Base-by-base conservation (phyloP, 1,284 basidiomycete species). In the Inonotus hispidus region DNA sequence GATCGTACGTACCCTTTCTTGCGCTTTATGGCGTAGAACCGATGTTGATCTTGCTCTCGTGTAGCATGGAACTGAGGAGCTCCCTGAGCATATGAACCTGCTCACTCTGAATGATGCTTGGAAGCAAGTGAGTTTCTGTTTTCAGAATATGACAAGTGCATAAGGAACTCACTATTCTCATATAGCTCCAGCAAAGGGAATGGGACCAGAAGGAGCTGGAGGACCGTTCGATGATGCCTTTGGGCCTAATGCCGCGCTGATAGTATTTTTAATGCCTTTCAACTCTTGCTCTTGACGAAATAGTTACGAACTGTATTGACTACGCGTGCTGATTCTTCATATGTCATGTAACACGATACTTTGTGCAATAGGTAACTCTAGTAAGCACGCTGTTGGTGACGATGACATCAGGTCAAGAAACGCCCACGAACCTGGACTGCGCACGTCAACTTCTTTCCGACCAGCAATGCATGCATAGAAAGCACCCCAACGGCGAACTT, bases 81-180 rank as follows among this genome's bases (percentile, higher is more conserved):
- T 82, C 47, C 87, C 87, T 11, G 83, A 89, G 65, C 87, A 92
- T 66, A 91, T 92, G 87, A 90, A 92, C 68, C 72, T 92, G 23
- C 68, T 91, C n/a, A 77, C 85, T 14, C 74, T 74, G 13, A 60
- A 70, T 8, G 82, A 87, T 53, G 87, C 87, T 19, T 68, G 76
- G 16, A 72, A 74, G 59, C 85, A 88, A 69, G 88, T 87, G 64
- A 62, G 82, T 75, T 29, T 8, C 13, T 27, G 11, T 59, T 25
- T 56, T 7, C 16, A 11, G 38, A 45, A 14, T 27, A 14, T 19
- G n/a, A 10, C 10, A 19, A 23, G 11, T 16, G 38, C 14, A n/a
- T 25, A 21, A 37, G 10, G 23, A 21, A 49, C 41, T 58, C 19
- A 47, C 21, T 2, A 14, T 13, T 25, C 3, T 29, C 43, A 10